Conservation (phyloP, 805 yeast genomes). For the Yarrowia sp. region DNA sequence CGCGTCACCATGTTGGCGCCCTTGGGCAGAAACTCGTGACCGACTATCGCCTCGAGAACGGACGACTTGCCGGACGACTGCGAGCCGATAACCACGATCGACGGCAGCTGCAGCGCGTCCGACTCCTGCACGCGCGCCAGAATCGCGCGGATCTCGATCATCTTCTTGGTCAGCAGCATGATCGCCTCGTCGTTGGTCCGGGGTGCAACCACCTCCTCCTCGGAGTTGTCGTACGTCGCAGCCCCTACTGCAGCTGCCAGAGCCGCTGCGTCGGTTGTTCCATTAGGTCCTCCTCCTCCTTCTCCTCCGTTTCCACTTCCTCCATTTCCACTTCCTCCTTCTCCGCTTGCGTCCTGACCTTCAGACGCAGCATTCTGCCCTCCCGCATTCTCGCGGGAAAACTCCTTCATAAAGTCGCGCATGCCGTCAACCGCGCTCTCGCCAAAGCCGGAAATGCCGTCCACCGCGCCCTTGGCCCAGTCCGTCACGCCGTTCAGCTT, state of each 20-base stretch:
- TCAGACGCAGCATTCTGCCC: neutral
- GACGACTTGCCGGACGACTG: slow-evolving; percentile 98
- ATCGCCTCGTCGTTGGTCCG: slow-evolving; percentile 63
- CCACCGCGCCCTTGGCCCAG: slow-evolving; percentile 53
- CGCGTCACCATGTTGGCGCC: slow-evolving; percentile 98
- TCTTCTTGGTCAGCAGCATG: slow-evolving; percentile 85
- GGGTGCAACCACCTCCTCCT: slow-evolving; percentile 45
- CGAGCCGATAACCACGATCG: slow-evolving; percentile 95
- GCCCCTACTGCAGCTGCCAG: slow-evolving; percentile 59
- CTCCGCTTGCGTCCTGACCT: slow-evolving; percentile 34
- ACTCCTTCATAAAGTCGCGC: slow-evolving; percentile 12
- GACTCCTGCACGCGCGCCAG: slow-evolving; percentile 71
- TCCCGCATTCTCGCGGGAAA: neutral
- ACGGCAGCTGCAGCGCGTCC: slow-evolving; percentile 78
- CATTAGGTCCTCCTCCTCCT: slow-evolving; percentile 35
- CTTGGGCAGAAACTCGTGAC: slow-evolving; percentile 96
- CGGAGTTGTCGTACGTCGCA: slow-evolving; percentile 37
- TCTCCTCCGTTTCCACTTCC: slow-evolving; percentile 33
- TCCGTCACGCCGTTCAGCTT: slow-evolving; percentile 60
- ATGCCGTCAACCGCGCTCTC: neutral
- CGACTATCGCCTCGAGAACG: slow-evolving; percentile 92
- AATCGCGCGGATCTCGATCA: slow-evolving; percentile 91
- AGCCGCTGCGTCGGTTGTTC: slow-evolving; percentile 48
- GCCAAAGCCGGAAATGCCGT: slow-evolving; percentile 34
- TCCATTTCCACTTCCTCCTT: slow-evolving; percentile 31